These are phyloP conservation scores for Leccinellum albellum DNA, from an alignment of 768 basidiomycete genomes.

Conservation along the genomic window DNA sequence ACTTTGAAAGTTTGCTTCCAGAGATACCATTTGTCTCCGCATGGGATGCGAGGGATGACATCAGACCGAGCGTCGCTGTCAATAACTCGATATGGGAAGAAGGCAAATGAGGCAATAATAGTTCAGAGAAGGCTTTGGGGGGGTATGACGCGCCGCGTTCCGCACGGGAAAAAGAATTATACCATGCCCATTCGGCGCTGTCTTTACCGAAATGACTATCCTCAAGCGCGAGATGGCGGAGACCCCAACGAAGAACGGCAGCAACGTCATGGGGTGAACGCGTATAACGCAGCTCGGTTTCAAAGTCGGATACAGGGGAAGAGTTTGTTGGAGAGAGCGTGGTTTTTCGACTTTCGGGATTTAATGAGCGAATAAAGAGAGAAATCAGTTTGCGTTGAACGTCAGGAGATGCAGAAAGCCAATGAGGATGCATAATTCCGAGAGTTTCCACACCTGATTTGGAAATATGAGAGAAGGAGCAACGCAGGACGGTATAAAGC, in stretches of 20 bases:
- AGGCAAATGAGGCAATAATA: slow-evolving; percentile 59
- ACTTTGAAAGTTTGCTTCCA: slow-evolving; percentile 72
- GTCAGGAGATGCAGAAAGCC: slow-evolving; percentile 70
- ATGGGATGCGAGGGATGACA: slow-evolving; percentile 69
- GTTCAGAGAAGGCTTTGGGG: slow-evolving; percentile 56
- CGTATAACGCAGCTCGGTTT: slow-evolving; percentile 60
- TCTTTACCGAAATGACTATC: slow-evolving; percentile 57
- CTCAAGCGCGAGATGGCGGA: slow-evolving; percentile 69
- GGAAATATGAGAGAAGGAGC: slow-evolving; percentile 1
- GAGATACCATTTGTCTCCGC: slow-evolving; percentile 70
- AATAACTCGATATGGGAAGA: slow-evolving; percentile 56
- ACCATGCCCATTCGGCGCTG: slow-evolving; percentile 59
- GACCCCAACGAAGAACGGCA: slow-evolving; percentile 75
- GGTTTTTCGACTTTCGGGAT: slow-evolving; percentile 41
- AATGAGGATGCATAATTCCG: slow-evolving; percentile 83
- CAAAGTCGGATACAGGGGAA: slow-evolving; percentile 49
- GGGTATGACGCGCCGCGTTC: slow-evolving; percentile 63
- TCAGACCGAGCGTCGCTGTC: slow-evolving; percentile 52
- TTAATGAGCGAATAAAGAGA: slow-evolving; percentile 62
- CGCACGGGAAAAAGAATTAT: slow-evolving; percentile 54
- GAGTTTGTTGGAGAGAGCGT: slow-evolving; percentile 50
- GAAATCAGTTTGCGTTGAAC: slow-evolving; percentile 69
- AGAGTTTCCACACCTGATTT: slow-evolving; percentile 70
- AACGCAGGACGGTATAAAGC: slow-evolving; percentile 18
- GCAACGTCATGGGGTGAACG: slow-evolving; percentile 75